These are phyloP conservation scores for Phytophthora pisi DNA, from an alignment of 352 stramenopile genomes.

Conservation along the genomic window DNA sequence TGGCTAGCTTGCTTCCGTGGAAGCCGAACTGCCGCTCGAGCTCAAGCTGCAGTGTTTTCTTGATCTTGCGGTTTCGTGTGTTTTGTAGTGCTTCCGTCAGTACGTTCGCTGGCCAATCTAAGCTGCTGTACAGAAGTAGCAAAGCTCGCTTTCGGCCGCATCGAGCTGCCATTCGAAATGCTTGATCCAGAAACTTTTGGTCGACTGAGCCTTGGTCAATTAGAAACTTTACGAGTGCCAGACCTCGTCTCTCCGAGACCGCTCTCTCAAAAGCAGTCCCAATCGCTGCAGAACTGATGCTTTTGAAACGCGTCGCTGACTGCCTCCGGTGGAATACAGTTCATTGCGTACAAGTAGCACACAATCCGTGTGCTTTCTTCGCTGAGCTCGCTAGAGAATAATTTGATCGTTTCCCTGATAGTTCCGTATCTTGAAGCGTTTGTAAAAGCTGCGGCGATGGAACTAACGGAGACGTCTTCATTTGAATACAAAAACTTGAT, in stretches of 20 bases:
- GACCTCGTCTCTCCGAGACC: not conserved
- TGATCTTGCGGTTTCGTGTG: not conserved
- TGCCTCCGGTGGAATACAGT: too few relatives aligned
- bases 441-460: too few relatives aligned
- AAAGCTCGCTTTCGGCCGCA: not conserved
- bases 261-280: not conserved
- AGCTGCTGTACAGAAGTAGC: not conserved
- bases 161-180: not conserved
- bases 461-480: too few relatives aligned
- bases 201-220: not conserved
- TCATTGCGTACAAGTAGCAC: too few relatives aligned
- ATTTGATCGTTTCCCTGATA: too few relatives aligned
- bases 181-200: not conserved
- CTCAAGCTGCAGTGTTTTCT: not conserved
- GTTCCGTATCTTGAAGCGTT: too few relatives aligned
- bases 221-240: not conserved
- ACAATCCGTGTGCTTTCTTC: too few relatives aligned
- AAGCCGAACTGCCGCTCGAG: not conserved
- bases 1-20: not conserved
- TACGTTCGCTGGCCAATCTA: not conserved
- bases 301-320: not conserved
- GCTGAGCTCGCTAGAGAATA: too few relatives aligned
- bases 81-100: not conserved
- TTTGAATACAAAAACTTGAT: too few relatives aligned
- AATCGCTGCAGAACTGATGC: not conserved